phyloP scores from a whole-genome alignment of 352 stramenopile species.

The Vaucheria bursata region DNA sequence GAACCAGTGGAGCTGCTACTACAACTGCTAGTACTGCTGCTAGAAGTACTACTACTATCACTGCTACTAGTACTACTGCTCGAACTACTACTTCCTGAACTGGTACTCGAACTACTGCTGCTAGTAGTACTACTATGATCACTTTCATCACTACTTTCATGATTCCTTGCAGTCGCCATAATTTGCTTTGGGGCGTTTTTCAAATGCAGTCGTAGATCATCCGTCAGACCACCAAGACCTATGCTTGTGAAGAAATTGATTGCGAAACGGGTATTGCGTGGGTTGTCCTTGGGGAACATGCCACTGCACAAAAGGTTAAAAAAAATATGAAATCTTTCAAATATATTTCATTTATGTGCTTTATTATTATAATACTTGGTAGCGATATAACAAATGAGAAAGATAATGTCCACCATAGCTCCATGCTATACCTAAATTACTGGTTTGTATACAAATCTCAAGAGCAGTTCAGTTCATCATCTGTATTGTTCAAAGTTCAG shows the following conservation, averaged over 20 bases:
- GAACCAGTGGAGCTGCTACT: no score
- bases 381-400: background rate
- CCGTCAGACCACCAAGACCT: conserved; percentile 91
- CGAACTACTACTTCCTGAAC: conserved; percentile 5
- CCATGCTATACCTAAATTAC: background rate
- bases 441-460: no score
- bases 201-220: conserved; percentile 85
- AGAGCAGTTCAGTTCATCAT: no score
- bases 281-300: conserved; percentile 92
- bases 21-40: background rate
- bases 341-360: background rate
- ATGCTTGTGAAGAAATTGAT: conserved; percentile 99
- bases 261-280: conserved; percentile 92
- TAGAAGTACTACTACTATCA: background rate
- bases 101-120: conserved; percentile 16
- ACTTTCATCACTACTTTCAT: background rate
- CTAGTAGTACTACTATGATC: conserved; percentile 20
- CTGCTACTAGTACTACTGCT: conserved; percentile 11
- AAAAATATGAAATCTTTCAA: no score
- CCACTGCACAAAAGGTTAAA: conserved; percentile 57
- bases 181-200: conserved; percentile 48
- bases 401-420: background rate
- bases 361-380: background rate
- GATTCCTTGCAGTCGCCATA: conserved; percentile 26
- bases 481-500: no score